phyloP scores from a whole-genome alignment of 768 basidiomycete species.

The Cystofilobasidium capitatum region DNA sequence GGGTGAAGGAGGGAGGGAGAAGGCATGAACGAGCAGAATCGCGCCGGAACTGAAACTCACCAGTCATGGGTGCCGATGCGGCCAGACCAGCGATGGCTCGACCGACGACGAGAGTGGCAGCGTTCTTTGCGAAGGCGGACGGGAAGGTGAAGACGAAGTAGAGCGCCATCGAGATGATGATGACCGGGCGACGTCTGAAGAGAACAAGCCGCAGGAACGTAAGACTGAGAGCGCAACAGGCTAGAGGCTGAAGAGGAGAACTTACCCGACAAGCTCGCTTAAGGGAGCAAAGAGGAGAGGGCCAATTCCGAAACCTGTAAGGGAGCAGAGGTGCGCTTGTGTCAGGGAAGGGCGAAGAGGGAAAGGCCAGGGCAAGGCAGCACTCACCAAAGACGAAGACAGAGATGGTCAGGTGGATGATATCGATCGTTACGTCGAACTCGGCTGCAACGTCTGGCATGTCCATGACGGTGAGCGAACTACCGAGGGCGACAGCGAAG shows the following conservation, averaged over 20 bases:
- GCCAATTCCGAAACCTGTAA: conserved; percentile 32
- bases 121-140: conserved; percentile 35
- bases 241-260: too few relatives aligned
- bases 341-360: background rate
- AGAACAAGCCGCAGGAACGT: too few relatives aligned
- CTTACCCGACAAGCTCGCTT: conserved; percentile 35
- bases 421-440: conserved; percentile 30
- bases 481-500: conserved; percentile 31
- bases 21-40: conserved; percentile 32
- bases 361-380: background rate
- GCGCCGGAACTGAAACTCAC: too few relatives aligned
- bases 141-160: conserved; percentile 40
- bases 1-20: conserved; percentile 31
- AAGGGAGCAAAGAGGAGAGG: conserved; percentile 37
- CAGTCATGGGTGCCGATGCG: conserved; percentile 34
- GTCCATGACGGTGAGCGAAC: conserved; percentile 31
- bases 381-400: background rate
- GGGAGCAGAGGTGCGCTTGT: conserved; percentile 12
- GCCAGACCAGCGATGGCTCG: conserved; percentile 36
- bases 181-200: conserved; percentile 34
- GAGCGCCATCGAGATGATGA: conserved; percentile 32
- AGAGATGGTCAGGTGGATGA: background rate
- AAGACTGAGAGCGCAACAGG: too few relatives aligned
- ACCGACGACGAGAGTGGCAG: conserved; percentile 34
- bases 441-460: conserved; percentile 26